Percentiles rank a stretch among this genome's conserved stretches.
These are phyloP conservation scores for Lipomyces yamadae DNA, from an alignment of 805 yeast species.

Conservation along the genomic window DNA sequence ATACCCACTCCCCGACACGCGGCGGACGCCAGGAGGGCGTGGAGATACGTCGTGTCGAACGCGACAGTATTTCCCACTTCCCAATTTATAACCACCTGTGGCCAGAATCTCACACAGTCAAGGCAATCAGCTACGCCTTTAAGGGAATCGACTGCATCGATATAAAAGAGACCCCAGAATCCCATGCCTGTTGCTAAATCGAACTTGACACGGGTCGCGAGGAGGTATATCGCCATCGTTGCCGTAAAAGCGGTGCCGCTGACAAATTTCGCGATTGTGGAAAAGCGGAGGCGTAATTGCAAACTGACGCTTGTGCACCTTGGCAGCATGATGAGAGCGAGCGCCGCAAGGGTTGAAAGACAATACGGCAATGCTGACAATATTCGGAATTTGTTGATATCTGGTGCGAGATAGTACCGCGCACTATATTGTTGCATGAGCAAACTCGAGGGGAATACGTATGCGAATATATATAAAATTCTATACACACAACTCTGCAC, in stretches of 20 bases:
- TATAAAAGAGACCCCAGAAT: slow-evolving; percentile 20
- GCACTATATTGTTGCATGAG: slow-evolving; percentile 9
- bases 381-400: background rate
- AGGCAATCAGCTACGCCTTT: slow-evolving; percentile 23
- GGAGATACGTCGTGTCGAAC: slow-evolving; percentile 12
- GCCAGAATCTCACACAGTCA: slow-evolving; percentile 16
- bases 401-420: slow-evolving; percentile 13
- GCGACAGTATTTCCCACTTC: slow-evolving; percentile 23
- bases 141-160: slow-evolving; percentile 32
- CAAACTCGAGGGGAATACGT: slow-evolving; percentile 14
- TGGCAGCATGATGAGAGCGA: background rate
- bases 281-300: slow-evolving; percentile 8
- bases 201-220: slow-evolving; percentile 15
- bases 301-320: background rate
- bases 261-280: slow-evolving; percentile 15
- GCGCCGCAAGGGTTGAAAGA: background rate
- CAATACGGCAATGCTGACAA: background rate
- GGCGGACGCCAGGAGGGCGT: background rate
- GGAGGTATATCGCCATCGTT: background rate
- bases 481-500: slow-evolving; percentile 9
- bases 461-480: slow-evolving; percentile 6
- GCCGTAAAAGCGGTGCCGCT: background rate
- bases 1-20: background rate
- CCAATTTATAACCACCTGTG: slow-evolving; percentile 27
- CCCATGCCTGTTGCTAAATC: slow-evolving; percentile 25